Conservation (phyloP, 345 rosid genomes). For the Bruguiera parviflora region DNA sequence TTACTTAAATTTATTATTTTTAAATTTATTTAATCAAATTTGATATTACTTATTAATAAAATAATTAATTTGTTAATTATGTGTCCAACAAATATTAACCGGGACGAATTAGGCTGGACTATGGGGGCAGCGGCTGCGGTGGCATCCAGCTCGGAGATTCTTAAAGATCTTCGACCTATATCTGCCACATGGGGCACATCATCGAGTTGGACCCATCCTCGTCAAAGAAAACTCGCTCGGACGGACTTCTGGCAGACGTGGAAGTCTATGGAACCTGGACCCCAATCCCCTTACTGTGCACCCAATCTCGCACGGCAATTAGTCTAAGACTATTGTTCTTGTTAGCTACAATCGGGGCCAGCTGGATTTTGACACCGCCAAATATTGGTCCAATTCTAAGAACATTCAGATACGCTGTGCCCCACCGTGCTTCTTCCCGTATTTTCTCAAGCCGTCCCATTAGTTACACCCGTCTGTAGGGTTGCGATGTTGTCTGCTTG, state of each 20-base stretch:
- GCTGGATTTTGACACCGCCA: constrained; percentile 28
- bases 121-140: neutral
- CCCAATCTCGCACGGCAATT: neutral
- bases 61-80: neutral
- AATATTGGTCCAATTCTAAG: constrained; percentile 23
- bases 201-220: neutral
- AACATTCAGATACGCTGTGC: constrained; percentile 19
- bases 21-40: too few relatives aligned
- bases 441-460: neutral
- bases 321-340: neutral
- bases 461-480: neutral
- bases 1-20: too few relatives aligned
- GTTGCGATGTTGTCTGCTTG: too few relatives aligned
- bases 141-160: constrained; percentile 39
- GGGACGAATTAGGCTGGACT: neutral
- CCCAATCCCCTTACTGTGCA: constrained; percentile 1
- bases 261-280: constrained; percentile 20
- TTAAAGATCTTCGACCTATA: constrained; percentile 17
- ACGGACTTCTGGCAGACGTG: constrained; percentile 19
- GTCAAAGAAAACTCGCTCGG: constrained; percentile 14
- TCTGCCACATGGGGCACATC: neutral
- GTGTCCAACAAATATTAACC: neutral
- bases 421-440: neutral
- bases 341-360: constrained; percentile 20
- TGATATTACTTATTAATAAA: too few relatives aligned